phyloP scores from a whole-genome alignment of 345 rosid genomes.

The Citrus glauca region DNA sequence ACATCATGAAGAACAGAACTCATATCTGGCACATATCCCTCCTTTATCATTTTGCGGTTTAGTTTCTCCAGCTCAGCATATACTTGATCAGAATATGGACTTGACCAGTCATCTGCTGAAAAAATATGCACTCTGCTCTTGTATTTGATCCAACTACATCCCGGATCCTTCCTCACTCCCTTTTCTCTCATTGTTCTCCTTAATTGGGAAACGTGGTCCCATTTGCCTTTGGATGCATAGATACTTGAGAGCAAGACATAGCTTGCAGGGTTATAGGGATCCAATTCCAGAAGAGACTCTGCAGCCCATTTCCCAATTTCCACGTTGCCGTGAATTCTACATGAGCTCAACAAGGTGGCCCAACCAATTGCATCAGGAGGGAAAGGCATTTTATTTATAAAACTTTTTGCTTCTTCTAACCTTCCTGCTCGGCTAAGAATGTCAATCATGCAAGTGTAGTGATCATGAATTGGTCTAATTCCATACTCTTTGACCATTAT shows the following conservation, averaged over 20 bases:
- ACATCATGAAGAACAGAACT: conserved; percentile 75
- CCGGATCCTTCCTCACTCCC: conserved; percentile 80
- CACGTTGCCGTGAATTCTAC: conserved; percentile 55
- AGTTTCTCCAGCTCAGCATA: conserved; percentile 63
- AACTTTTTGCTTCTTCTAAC: conserved; percentile 73
- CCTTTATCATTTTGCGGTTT: conserved; percentile 52
- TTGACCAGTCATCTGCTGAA: conserved; percentile 75
- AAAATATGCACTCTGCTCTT: conserved; percentile 64
- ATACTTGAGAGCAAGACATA: conserved; percentile 70
- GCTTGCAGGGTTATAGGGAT: conserved; percentile 79
- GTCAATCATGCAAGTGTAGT: conserved; percentile 94
- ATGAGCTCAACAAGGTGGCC: conserved; percentile 85
- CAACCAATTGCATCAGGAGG: conserved; percentile 81
- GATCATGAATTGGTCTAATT: conserved; percentile 57
- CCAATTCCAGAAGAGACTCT: conserved; percentile 67
- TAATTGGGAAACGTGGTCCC: conserved; percentile 68
- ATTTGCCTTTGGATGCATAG: conserved; percentile 67
- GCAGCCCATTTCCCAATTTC: conserved; percentile 89
- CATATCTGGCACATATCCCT: conserved; percentile 77
- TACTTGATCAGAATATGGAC: conserved; percentile 63
- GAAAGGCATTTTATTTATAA: conserved; percentile 71
- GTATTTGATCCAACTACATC: conserved; percentile 93
- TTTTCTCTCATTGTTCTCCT: conserved; percentile 65
- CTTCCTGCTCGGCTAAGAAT: conserved; percentile 82
- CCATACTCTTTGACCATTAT: conserved; percentile 59